Evolutionary conservation across 208 protist genomes (phyloP).

Genomic region (Trypanosoma mega): DNA sequence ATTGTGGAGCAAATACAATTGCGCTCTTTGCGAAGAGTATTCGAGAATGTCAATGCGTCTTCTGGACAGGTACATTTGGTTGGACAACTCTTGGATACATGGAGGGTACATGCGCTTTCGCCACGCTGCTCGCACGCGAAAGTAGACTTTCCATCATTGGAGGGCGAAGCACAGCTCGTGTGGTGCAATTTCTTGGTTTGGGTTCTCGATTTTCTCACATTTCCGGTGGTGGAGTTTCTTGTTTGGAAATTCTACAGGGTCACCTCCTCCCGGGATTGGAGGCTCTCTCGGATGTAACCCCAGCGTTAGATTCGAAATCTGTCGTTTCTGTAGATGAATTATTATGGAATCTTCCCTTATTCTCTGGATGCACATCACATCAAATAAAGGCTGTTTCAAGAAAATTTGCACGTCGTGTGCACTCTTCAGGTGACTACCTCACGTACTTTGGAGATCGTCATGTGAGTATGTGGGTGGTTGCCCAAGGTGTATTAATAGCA

Average conservation of each 20-base stretch:
- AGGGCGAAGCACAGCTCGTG: slow-evolving; percentile 45
- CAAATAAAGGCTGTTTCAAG: slow-evolving; percentile 53
- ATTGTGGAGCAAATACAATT: slow-evolving; percentile 87
- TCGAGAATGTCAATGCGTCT: slow-evolving; percentile 81
- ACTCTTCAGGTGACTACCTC: slow-evolving; percentile 75
- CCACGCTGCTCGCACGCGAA: slow-evolving; percentile 41
- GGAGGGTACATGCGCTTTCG: slow-evolving; percentile 63
- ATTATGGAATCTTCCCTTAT: slow-evolving; percentile 64
- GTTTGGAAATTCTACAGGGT: slow-evolving; percentile 97
- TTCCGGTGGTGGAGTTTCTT: slow-evolving; percentile 97
- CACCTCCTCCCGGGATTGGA: slow-evolving; percentile 84
- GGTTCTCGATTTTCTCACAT: slow-evolving; percentile 89
- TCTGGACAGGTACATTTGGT: slow-evolving; percentile 96
- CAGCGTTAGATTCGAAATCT: slow-evolving; percentile 30
- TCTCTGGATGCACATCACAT: slow-evolving; percentile 71
- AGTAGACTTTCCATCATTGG: slow-evolving; percentile 62
- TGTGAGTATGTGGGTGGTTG: slow-evolving; percentile 64
- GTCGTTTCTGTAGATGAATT: slow-evolving; percentile 59
- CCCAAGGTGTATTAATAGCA: slow-evolving; percentile 59
- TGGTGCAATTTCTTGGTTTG: slow-evolving; percentile 39
- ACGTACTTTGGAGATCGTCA: slow-evolving; percentile 59
- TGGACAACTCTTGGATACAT: slow-evolving; percentile 91
- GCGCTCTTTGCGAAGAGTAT: slow-evolving; percentile 81
- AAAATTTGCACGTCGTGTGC: slow-evolving; percentile 60
- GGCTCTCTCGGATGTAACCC: slow-evolving; percentile 70